A percentile compares a stretch with the other conserved stretches of the same genome.
Conservation (phyloP, 2,329 filamentous ascomycete genomes). For the Fusarium chuoi region DNA sequence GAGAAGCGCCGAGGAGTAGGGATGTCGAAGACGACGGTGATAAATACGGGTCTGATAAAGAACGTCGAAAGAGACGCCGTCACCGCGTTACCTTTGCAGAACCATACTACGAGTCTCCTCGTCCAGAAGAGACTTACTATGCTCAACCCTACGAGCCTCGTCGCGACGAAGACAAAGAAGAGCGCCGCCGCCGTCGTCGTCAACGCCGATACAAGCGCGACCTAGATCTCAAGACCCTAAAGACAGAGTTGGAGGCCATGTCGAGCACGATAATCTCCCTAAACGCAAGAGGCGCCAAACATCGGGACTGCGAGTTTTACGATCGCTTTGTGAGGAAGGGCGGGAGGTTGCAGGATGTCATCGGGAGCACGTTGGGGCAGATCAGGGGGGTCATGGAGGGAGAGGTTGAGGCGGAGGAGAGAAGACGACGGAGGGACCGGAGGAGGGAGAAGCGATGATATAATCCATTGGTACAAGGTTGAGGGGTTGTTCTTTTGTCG, state of each 20-base stretch:
- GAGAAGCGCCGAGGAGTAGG: constrained; percentile 14
- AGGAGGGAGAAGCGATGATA: constrained; percentile 12
- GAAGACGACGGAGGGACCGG: constrained; percentile 19
- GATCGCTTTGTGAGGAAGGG: constrained; percentile 42
- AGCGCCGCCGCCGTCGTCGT: constrained; percentile 32
- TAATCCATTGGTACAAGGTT: constrained; percentile 4
- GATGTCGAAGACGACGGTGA: constrained; percentile 18
- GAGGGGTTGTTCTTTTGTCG: not conserved
- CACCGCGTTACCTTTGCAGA: constrained; percentile 41
- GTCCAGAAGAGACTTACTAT: constrained; percentile 24
- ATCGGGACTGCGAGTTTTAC: constrained; percentile 42
- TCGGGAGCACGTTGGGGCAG: constrained; percentile 40
- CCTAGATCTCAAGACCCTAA: constrained; percentile 37
- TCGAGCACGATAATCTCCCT: constrained; percentile 42
- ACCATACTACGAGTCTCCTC: constrained; percentile 28
- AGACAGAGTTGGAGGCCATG: constrained; percentile 42
- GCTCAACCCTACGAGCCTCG: constrained; percentile 13
- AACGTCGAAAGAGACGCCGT: constrained; percentile 33
- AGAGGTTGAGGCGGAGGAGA: constrained; percentile 15
- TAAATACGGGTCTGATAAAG: constrained; percentile 29
- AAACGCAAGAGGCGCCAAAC: constrained; percentile 35
- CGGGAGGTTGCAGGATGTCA: constrained; percentile 39
- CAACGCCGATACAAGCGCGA: constrained; percentile 28
- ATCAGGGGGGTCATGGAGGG: constrained; percentile 35
- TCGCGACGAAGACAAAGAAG: constrained; percentile 25